phyloP scores from a whole-genome alignment of 2,329 filamentous ascomycete species.

The Beauveria brongniartii region DNA sequence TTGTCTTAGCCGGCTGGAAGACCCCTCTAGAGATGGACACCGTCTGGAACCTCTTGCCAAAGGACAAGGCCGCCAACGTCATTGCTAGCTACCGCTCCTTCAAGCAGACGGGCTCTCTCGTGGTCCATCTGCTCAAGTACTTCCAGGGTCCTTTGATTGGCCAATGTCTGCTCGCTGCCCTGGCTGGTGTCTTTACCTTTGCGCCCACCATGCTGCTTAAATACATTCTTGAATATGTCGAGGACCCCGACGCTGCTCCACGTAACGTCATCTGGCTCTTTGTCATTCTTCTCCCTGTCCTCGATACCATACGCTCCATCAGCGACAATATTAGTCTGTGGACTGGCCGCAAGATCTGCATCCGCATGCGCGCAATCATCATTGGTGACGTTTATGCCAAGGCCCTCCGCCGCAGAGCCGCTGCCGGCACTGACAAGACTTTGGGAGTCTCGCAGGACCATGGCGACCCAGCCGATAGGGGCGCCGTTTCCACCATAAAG shows the following conservation, averaged over 20 bases:
- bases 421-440: constrained; percentile 65
- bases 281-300: constrained; percentile 79
- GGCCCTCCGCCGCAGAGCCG: constrained; percentile 81
- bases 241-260: constrained; percentile 67
- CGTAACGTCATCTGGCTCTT: constrained; percentile 91
- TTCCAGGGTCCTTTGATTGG: constrained; percentile 70
- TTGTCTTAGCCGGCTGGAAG: constrained; percentile 84
- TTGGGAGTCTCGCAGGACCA: constrained; percentile 46
- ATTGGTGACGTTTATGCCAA: constrained; percentile 98
- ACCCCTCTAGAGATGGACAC: constrained; percentile 73
- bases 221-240: constrained; percentile 89
- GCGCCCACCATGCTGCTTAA: constrained; percentile 85
- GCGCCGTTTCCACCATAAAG: constrained; percentile 43
- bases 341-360: constrained; percentile 90
- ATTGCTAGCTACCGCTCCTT: constrained; percentile 76
- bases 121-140: constrained; percentile 73
- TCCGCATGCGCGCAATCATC: constrained; percentile 86
- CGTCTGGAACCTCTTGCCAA: constrained; percentile 86
- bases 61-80: constrained; percentile 77
- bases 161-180: constrained; percentile 72
- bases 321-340: constrained; percentile 81
- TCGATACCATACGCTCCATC: constrained; percentile 73
- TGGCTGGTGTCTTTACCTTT: constrained; percentile 80
- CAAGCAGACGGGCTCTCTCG: constrained; percentile 71
- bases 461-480: constrained; percentile 27